Percentiles rank a stretch among this genome's conserved stretches.
These are phyloP conservation scores for Corylus avellana DNA, from an alignment of 306 rosid species.

Conservation along the genomic window DNA sequence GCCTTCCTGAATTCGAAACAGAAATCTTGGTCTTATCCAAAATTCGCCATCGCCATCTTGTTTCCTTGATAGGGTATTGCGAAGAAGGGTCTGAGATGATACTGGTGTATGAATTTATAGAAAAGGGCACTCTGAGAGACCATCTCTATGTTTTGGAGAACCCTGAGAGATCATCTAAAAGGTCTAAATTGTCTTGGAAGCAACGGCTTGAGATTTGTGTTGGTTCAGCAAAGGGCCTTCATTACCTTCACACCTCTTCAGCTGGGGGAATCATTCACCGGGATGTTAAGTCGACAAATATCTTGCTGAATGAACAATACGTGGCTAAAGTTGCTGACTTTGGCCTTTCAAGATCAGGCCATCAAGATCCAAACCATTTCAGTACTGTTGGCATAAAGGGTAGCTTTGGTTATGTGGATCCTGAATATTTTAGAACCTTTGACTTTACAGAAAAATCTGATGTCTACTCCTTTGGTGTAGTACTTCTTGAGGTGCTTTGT, in stretches of 20 bases:
- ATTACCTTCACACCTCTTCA: slow-evolving; percentile 57
- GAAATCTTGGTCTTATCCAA: slow-evolving; percentile 58
- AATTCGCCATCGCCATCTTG: slow-evolving; percentile 57
- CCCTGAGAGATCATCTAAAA: not conserved
- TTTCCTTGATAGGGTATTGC: slow-evolving; percentile 54
- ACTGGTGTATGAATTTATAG: slow-evolving; percentile 56
- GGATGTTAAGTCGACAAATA: slow-evolving; percentile 56
- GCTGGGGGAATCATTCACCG: slow-evolving; percentile 58
- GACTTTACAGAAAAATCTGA: slow-evolving; percentile 59
- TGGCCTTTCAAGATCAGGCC: slow-evolving; percentile 55
- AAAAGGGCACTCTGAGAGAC: slow-evolving; percentile 50
- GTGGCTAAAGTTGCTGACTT: slow-evolving; percentile 64
- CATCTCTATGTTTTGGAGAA: slow-evolving; percentile 30
- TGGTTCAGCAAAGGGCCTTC: slow-evolving; percentile 54
- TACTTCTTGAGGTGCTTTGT: slow-evolving; percentile 54
- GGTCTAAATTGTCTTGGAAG: slow-evolving; percentile 43
- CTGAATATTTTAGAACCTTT: slow-evolving; percentile 46
- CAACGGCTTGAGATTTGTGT: slow-evolving; percentile 60
- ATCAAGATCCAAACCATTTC: slow-evolving; percentile 40
- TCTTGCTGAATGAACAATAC: slow-evolving; percentile 49
- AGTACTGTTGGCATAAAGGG: slow-evolving; percentile 45
- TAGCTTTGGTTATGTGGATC: slow-evolving; percentile 61
- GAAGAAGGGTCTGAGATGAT: slow-evolving; percentile 56
- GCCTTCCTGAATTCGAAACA: slow-evolving; percentile 46
- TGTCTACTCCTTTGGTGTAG: slow-evolving; percentile 60